phyloP scores from a whole-genome alignment of 176 grass and related monocot genomes.

The Ananas comosus region DNA sequence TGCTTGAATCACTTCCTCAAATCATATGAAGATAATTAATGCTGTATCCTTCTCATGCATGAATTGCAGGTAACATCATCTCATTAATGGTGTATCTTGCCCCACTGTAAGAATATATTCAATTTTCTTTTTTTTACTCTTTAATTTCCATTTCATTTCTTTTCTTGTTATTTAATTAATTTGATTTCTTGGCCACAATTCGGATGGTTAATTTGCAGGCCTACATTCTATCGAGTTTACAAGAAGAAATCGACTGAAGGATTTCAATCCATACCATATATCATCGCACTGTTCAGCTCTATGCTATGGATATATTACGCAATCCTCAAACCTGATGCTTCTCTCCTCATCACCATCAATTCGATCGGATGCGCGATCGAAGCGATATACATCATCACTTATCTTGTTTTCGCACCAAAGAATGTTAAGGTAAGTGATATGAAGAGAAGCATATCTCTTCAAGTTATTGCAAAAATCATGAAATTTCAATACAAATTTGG shows the following conservation, averaged over 20 bases:
- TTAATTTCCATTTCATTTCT: neutral
- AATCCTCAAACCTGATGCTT: neutral
- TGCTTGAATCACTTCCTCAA: neutral
- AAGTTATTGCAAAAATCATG: neutral
- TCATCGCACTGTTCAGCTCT: slow-evolving; percentile 15
- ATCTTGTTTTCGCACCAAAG: slow-evolving; percentile 12
- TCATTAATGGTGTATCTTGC: slow-evolving; percentile 14
- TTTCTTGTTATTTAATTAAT: neutral
- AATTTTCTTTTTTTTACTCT: neutral
- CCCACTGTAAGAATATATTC: neutral
- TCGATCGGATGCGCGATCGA: slow-evolving; percentile 13
- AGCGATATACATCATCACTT: slow-evolving; percentile 14
- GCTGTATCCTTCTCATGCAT: neutral
- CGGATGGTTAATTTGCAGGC: neutral
- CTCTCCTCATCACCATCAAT: slow-evolving; percentile 16
- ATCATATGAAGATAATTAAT: neutral
- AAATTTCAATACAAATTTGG: neutral
- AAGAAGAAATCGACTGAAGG: slow-evolving; percentile 13
- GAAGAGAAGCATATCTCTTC: neutral
- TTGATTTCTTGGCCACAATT: neutral
- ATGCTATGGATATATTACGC: slow-evolving; percentile 23
- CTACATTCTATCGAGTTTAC: slow-evolving; percentile 13
- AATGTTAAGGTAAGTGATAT: neutral
- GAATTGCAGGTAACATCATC: slow-evolving; percentile 7
- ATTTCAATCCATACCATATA: slow-evolving; percentile 17